Conservation (phyloP, 768 basidiomycete species). For the Xanthoconium purpureum region DNA sequence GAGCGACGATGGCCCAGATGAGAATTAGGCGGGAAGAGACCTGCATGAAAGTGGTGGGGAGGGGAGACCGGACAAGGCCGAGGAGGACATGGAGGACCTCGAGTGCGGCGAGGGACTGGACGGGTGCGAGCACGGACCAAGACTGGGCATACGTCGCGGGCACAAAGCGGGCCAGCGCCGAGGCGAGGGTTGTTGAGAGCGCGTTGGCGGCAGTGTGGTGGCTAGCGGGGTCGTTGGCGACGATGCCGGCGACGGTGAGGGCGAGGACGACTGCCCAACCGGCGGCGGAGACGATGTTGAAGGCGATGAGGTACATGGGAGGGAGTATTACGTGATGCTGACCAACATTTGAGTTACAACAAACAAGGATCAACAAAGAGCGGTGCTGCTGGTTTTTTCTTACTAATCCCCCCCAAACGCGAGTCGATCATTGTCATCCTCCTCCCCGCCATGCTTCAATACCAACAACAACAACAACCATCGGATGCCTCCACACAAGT, state of each 20-base stretch:
- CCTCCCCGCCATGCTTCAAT: slow-evolving; percentile 29
- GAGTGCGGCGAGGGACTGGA: slow-evolving; percentile 81
- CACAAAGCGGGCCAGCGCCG: slow-evolving; percentile 34
- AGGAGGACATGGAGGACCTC: slow-evolving; percentile 81
- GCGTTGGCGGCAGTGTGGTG: slow-evolving; percentile 37
- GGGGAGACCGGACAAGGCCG: slow-evolving; percentile 75
- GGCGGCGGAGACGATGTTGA: slow-evolving; percentile 71
- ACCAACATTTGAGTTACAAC: neutral
- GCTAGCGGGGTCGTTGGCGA: neutral
- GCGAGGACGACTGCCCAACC: slow-evolving; percentile 76
- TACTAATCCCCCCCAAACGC: slow-evolving; percentile 36
- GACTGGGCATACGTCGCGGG: slow-evolving; percentile 52
- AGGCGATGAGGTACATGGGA: slow-evolving; percentile 62
- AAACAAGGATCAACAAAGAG: slow-evolving; percentile 26
- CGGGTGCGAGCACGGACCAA: slow-evolving; percentile 59
- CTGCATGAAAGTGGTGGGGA: slow-evolving; percentile 73
- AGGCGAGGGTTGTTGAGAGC: slow-evolving; percentile 36
- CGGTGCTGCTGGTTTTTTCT: slow-evolving; percentile 27
- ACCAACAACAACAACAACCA: slow-evolving; percentile 20
- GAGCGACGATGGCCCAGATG: slow-evolving; percentile 72
- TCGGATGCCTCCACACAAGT: slow-evolving; percentile 21
- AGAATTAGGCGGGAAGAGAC: slow-evolving; percentile 78
- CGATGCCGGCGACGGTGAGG: slow-evolving; percentile 48
- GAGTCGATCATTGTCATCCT: slow-evolving; percentile 28
- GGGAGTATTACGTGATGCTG: slow-evolving; percentile 16